Conservation (phyloP, 1,139 yeast genomes). For the Hansenula lynferdii region DNA sequence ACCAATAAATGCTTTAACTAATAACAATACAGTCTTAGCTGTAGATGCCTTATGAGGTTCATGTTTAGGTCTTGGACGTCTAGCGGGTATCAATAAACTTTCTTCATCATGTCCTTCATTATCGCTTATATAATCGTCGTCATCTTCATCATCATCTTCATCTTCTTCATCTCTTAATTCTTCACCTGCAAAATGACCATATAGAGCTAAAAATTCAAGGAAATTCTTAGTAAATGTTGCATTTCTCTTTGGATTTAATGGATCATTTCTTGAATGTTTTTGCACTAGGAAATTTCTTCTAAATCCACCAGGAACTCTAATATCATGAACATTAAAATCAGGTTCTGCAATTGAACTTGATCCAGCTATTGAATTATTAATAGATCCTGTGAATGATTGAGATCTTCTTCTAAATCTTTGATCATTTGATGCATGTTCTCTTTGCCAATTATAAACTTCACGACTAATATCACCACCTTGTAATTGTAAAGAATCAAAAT, state of each 20-base stretch:
- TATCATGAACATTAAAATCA: conserved; percentile 54
- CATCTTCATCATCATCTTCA: conserved; percentile 37
- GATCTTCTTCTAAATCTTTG: conserved; percentile 32
- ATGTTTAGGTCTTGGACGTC: conserved; percentile 12
- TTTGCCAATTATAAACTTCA: conserved; percentile 71
- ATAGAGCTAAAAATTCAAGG: conserved; percentile 79
- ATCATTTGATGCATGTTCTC: conserved; percentile 33
- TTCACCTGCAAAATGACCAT: conserved; percentile 98
- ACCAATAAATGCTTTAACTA: conserved; percentile 90
- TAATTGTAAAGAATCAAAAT: conserved; percentile 51
- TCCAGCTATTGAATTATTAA: too few species aligned
- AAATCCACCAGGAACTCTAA: conserved; percentile 91
- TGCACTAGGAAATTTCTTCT: conserved; percentile 73
- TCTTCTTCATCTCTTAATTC: conserved; percentile 77
- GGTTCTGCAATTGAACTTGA: conserved; percentile 24
- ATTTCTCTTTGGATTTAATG: too few species aligned
- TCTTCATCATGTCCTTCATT: conserved; percentile 24
- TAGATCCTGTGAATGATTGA: conserved; percentile 34
- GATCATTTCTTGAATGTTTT: conserved; percentile 26
- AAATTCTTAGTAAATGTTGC: conserved; percentile 61
- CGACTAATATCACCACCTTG: conserved; percentile 90
- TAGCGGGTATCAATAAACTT: conserved; percentile 20
- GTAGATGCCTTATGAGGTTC: conserved; percentile 46
- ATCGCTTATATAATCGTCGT: conserved; percentile 20
- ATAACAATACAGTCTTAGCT: conserved; percentile 61